Conservation (phyloP, 805 yeast genomes). For the Maudiozyma barnettii region DNA sequence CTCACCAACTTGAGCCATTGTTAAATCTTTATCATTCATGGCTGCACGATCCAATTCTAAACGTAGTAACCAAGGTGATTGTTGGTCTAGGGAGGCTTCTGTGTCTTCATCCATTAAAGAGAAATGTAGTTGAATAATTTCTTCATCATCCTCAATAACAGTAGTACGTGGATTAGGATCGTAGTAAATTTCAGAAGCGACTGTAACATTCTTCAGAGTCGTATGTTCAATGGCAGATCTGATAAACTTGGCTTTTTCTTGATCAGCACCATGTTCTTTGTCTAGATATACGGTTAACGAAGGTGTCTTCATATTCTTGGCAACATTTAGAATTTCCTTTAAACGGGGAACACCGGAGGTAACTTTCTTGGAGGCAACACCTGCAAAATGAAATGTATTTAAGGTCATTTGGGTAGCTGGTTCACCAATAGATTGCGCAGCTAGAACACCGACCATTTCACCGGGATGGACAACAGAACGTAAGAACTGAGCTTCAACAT, state of each 20-base stretch:
- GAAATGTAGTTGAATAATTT: slow-evolving; percentile 93
- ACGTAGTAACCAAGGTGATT: slow-evolving; percentile 96
- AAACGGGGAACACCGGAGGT: slow-evolving; percentile 96
- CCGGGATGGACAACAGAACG: slow-evolving; percentile 91
- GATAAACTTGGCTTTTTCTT: slow-evolving; percentile 87
- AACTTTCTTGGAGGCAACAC: slow-evolving; percentile 93
- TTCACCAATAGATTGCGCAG: slow-evolving; percentile 96
- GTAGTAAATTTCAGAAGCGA: slow-evolving; percentile 94
- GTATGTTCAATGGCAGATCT: slow-evolving; percentile 98
- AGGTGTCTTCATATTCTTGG: slow-evolving; percentile 99
- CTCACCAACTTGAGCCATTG: slow-evolving; percentile 97
- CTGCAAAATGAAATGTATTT: slow-evolving; percentile 96
- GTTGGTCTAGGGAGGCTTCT: slow-evolving; percentile 86
- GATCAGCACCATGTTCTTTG: slow-evolving; percentile 72
- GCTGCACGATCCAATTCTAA: slow-evolving; percentile 96
- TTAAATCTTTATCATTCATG: slow-evolving; percentile 94
- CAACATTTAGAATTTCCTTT: slow-evolving; percentile 95
- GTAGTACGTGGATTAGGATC: slow-evolving; percentile 98
- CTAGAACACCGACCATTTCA: slow-evolving; percentile 97
- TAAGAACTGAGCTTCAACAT: slow-evolving; percentile 86
- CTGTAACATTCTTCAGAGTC: slow-evolving; percentile 84
- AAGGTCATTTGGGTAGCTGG: slow-evolving; percentile 98
- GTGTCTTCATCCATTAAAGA: slow-evolving; percentile 97
- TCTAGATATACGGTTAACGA: slow-evolving; percentile 89
- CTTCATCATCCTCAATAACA: slow-evolving; percentile 93